phyloP scores from a whole-genome alignment of 192 early-diverging fungal species.

The Endogone sp. region DNA sequence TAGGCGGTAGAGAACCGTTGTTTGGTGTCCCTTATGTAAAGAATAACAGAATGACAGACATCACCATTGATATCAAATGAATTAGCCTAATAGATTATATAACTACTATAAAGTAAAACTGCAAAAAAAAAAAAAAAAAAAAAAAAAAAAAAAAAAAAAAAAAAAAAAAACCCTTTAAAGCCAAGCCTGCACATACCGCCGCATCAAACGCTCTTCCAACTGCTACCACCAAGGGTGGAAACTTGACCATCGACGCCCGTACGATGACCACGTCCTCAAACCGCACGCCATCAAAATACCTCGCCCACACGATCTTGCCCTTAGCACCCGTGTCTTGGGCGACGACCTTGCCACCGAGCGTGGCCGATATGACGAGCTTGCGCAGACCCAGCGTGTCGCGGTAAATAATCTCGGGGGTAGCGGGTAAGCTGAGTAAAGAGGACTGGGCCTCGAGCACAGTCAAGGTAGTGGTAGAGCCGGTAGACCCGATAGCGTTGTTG shows the following conservation, averaged over 20 bases:
- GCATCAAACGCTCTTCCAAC: conserved; percentile 36
- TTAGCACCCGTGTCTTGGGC: conserved; percentile 75
- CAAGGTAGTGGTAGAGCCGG: conserved; percentile 11
- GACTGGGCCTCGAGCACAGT: conserved; percentile 10
- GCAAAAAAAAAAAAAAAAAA: conserved; percentile 3
- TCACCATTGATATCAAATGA: background rate
- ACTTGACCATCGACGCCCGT: conserved; percentile 58
- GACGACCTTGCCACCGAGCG: conserved; percentile 74
- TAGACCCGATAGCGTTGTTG: conserved; percentile 6
- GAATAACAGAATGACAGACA: background rate
- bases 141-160: conserved; percentile 12
- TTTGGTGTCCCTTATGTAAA: conserved; percentile 14
- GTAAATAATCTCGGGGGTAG: conserved; percentile 25
- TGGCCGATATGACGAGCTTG: conserved; percentile 82
- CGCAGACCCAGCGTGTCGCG: conserved; percentile 78
- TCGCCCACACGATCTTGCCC: conserved; percentile 79
- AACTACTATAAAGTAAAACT: too few relatives aligned
- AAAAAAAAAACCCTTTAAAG: background rate
- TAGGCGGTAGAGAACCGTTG: conserved; percentile 43
- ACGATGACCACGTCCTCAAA: conserved; percentile 45
- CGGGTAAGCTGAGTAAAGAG: conserved; percentile 3
- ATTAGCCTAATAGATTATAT: background rate
- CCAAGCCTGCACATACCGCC: background rate
- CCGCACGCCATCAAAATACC: conserved; percentile 38
- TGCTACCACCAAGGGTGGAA: conserved; percentile 68